Conservation (phyloP, 164 flowering plant species). For the Macadamia integrifolia region DNA sequence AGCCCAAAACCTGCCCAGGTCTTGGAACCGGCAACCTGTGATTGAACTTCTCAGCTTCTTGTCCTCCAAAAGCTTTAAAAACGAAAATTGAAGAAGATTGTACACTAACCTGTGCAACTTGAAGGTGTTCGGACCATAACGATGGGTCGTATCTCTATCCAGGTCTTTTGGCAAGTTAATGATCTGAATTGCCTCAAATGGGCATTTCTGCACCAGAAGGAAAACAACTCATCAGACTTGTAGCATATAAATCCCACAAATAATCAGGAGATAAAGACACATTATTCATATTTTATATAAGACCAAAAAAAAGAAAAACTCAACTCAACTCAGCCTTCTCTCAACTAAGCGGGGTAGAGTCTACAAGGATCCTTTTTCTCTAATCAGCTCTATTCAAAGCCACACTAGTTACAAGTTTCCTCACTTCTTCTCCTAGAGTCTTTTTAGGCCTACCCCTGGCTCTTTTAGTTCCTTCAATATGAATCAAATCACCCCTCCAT, state of each 20-base stretch:
- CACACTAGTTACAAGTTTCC: too few relatives aligned
- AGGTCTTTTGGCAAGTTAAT: constrained; percentile 92
- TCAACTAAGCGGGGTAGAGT: too few relatives aligned
- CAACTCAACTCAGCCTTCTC: too few relatives aligned
- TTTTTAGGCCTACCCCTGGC: too few relatives aligned
- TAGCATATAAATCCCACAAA: not conserved
- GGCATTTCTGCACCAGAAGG: constrained; percentile 73
- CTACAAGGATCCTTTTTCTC: too few relatives aligned
- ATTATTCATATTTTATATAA: too few relatives aligned
- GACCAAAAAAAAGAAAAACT: too few relatives aligned
- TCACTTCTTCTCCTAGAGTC: too few relatives aligned
- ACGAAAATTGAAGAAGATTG: not conserved
- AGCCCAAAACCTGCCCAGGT: constrained; percentile 98
- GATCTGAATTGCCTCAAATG: constrained; percentile 91
- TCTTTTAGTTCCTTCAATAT: too few relatives aligned
- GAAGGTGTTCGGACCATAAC: constrained; percentile 95
- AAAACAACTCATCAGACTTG: not conserved
- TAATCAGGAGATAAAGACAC: not conserved
- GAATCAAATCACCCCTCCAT: too few relatives aligned
- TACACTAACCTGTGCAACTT: constrained; percentile 78
- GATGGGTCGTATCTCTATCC: constrained; percentile 96
- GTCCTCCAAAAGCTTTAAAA: not conserved
- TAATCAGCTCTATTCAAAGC: too few relatives aligned
- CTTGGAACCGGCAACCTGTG: constrained; percentile 95
- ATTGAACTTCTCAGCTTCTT: constrained; percentile 2